Percentiles rank a stretch among this genome's conserved stretches.
phyloP scores from a whole-genome alignment of 2,329 filamentous ascomycete genomes.

The Sclerotiophoma versabilis region DNA sequence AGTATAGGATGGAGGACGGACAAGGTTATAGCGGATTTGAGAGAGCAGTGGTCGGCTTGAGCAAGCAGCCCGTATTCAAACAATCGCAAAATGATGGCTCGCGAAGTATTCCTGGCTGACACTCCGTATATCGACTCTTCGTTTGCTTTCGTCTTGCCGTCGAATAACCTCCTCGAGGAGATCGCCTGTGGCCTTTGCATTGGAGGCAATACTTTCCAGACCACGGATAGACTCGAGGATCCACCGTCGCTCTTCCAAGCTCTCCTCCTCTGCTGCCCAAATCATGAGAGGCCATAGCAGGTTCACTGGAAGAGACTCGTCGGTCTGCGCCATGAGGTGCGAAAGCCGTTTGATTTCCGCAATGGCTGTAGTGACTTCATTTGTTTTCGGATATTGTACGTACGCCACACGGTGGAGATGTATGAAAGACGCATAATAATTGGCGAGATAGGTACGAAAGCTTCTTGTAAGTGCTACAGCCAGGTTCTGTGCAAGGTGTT shows the following conservation, averaged over 20 bases:
- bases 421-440: constrained; percentile 64
- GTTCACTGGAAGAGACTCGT: constrained; percentile 61
- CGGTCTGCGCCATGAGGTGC: constrained; percentile 54
- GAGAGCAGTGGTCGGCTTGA: constrained; percentile 33
- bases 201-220: constrained; percentile 49
- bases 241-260: constrained; percentile 57
- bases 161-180: constrained; percentile 50
- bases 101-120: constrained; percentile 57
- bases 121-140: constrained; percentile 49
- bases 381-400: constrained; percentile 60
- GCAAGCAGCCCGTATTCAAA: constrained; percentile 40
- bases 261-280: constrained; percentile 63
- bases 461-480: constrained; percentile 60
- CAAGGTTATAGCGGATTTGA: constrained; percentile 32
- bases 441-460: constrained; percentile 64
- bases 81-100: constrained; percentile 61
- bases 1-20: constrained; percentile 39
- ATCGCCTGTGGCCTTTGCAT: constrained; percentile 51
- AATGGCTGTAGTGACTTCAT: constrained; percentile 58
- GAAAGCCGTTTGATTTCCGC: constrained; percentile 59
- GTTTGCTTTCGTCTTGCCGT: constrained; percentile 47
- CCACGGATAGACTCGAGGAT: constrained; percentile 58
- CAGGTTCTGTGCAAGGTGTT: constrained; percentile 58
- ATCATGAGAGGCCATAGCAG: constrained; percentile 66
- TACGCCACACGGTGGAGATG: constrained; percentile 66